Evolutionary conservation across 768 basidiomycete genomes (phyloP).

Genomic region (Strobilomyces confusus): DNA sequence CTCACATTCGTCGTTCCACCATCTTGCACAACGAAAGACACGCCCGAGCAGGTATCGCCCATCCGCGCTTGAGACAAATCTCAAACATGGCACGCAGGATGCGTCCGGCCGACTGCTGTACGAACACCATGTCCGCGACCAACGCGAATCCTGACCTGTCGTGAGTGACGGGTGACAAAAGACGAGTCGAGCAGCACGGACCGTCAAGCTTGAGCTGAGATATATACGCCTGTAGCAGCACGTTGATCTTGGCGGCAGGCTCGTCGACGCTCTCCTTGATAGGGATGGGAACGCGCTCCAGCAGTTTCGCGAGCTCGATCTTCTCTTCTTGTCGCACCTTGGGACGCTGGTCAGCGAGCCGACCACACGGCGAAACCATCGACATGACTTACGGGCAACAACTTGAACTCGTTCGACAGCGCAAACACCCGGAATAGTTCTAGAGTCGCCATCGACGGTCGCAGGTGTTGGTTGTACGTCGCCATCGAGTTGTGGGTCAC

Average conservation of each 20-base stretch:
- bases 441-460: constrained; percentile 79
- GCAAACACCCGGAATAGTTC: constrained; percentile 47
- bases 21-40: constrained; percentile 95
- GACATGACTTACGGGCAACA: constrained; percentile 18
- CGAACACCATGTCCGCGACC: constrained; percentile 75
- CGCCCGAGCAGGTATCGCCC: constrained; percentile 90
- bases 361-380: background rate
- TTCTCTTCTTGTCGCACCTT: constrained; percentile 69
- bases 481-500: constrained; percentile 89
- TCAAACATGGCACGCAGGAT: constrained; percentile 4
- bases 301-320: constrained; percentile 1
- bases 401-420: constrained; percentile 3
- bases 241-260: constrained; percentile 95
- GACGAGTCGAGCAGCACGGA: background rate
- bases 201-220: constrained; percentile 5
- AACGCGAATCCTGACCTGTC: background rate
- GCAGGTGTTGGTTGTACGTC: constrained; percentile 91
- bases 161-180: background rate
- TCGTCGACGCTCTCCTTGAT: constrained; percentile 97
- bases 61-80: constrained; percentile 64
- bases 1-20: constrained; percentile 82
- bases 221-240: constrained; percentile 28
- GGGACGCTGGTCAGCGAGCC: background rate
- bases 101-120: constrained; percentile 93
- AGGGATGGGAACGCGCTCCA: constrained; percentile 50